Evolutionary conservation across 192 early-diverging fungal species (phyloP), one percentile per base, ranked within the genome.

Genomic region (Linnemannia schmuckeri): DNA sequence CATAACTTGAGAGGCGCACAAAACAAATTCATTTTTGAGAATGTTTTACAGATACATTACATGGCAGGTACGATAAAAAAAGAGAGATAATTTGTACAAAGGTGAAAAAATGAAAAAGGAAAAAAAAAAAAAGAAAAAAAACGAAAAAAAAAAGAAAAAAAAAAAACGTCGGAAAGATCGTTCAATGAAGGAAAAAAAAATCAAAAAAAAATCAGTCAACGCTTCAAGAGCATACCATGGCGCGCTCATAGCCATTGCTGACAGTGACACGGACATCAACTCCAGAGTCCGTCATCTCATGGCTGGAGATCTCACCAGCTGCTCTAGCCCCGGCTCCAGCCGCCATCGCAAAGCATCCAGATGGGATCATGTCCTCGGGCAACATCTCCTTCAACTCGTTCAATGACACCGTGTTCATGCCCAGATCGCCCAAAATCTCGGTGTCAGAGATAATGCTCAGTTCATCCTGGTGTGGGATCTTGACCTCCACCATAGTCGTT

Each of bases 391-490:
- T 73, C 17, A 79, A 52, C 18, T 74, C 77, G 18, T 8, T 69
- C 33, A 78, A 17, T 17, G 70, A 44, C 37, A 79, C 66, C 1
- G 71, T 72, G 66, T 78, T 78, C 72, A 79, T 24, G 0, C 82
- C 76, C 57, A 84, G n/a, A 7, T 84, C 77, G 6, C 82, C 73
- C 30, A 84, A 46, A 54, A 84, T 75, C 40, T 84, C 82, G 0
- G 82, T 84, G 68, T 84, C 82, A 20, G 82, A 84, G 66, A 84
- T 79, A n/a, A 84, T 74, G 46, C 63, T 78, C n/a, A 79, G 37
- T 63, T 84, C 82, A 24, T 84, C 82, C 37, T 84, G 77, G 38
- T 84, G 77, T 15, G 82, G 76, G 24, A 84, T 78, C 73, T 69
- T 77, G 44, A 84, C 68, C 22, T 84, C 82, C 10, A 84, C 82